phyloP scores from a whole-genome alignment of 441 rosid species.

The Manihot esculenta region DNA sequence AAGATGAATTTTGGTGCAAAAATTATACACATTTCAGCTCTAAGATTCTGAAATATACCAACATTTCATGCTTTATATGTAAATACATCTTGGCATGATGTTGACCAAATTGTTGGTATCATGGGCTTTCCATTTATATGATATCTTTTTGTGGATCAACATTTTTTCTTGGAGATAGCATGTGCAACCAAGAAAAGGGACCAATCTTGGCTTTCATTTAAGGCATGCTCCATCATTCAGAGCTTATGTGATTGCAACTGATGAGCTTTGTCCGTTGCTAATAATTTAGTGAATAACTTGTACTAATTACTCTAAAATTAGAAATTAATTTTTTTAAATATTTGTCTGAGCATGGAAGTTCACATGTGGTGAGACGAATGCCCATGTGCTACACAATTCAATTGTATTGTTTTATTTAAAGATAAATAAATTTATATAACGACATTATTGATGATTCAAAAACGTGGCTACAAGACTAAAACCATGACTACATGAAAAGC shows the following conservation, averaged over 20 bases:
- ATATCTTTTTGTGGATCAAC: background rate
- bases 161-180: background rate
- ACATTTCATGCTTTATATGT: background rate
- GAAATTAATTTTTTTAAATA: too few species aligned
- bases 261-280: background rate
- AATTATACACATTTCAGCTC: background rate
- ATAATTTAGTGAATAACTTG: conserved; percentile 11
- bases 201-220: background rate
- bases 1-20: background rate
- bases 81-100: conserved; percentile 4
- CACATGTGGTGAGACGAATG: too few species aligned
- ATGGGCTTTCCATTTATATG: conserved; percentile 11
- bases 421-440: background rate
- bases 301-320: background rate
- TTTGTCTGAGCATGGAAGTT: too few species aligned
- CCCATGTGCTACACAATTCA: too few species aligned
- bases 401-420: too few species aligned
- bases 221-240: background rate
- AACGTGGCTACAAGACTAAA: conserved; percentile 11
- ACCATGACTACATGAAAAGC: conserved; percentile 11
- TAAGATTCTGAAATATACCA: background rate
- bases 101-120: conserved; percentile 9
- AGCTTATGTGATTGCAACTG: background rate
- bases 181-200: conserved; percentile 3
- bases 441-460: conserved; percentile 17